phyloP scores from a whole-genome alignment of 2,329 filamentous ascomycete species.

The Colletotrichum truncatum region DNA sequence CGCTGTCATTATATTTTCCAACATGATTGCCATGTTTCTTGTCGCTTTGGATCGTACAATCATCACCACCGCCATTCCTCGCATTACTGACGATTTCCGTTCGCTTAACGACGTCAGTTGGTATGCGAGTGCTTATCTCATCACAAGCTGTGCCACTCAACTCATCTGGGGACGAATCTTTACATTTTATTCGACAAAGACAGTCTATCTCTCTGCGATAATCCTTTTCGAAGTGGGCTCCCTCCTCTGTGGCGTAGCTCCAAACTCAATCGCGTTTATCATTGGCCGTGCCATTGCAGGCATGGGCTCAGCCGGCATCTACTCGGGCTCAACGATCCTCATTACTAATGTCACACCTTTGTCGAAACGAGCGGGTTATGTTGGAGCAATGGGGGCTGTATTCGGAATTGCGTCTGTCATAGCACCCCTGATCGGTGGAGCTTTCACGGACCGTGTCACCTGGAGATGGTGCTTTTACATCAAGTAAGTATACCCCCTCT shows the following conservation, averaged over 20 bases:
- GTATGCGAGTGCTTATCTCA: constrained; percentile 55
- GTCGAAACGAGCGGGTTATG: constrained; percentile 40
- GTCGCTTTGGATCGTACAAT: constrained; percentile 42
- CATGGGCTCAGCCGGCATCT: constrained; percentile 58
- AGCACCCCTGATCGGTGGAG: constrained; percentile 43
- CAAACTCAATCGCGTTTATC: constrained; percentile 57
- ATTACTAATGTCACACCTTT: constrained; percentile 54
- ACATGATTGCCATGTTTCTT: constrained; percentile 33
- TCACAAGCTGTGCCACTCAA: constrained; percentile 50
- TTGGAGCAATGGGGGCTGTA: constrained; percentile 49
- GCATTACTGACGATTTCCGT: constrained; percentile 51
- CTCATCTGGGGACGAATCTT: constrained; percentile 51
- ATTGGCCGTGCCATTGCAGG: constrained; percentile 62
- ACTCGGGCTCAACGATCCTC: constrained; percentile 58
- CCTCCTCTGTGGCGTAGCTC: constrained; percentile 52
- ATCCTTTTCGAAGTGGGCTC: constrained; percentile 54
- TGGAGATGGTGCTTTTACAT: constrained; percentile 53
- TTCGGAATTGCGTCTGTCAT: constrained; percentile 53
- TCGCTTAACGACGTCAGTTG: constrained; percentile 57
- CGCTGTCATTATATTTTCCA: constrained; percentile 24
- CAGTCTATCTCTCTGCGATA: constrained; percentile 52
- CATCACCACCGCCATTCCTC: constrained; percentile 50
- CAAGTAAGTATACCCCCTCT: constrained; percentile 37
- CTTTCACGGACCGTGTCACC: constrained; percentile 42
- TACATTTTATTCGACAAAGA: constrained; percentile 54